Base-by-base conservation (phyloP, 257 asterid genomes). In the Paraleonurus japonicus region DNA sequence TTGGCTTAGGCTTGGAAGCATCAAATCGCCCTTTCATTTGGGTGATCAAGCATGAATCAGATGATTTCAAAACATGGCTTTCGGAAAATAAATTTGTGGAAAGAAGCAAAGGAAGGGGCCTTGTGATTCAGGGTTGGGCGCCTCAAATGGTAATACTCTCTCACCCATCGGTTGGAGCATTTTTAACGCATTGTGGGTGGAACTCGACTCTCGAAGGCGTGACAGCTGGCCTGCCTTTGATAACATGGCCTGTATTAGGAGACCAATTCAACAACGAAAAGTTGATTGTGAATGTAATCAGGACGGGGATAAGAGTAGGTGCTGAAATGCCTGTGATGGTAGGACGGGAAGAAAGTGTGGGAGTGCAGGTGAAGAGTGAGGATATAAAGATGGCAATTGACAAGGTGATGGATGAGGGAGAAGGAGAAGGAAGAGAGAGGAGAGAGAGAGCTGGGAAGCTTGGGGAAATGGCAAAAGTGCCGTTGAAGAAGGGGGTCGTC, bases 121-220 rank as follows among this genome's bases (percentile, higher is more conserved):
- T 78, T 2, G 15, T 78, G 67, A 62, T 78, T 27, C 70, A 32
- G 10, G 82, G 82, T 10, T 78, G 82, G 82, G 82, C 82, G 2
- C 79, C 82, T 0, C 82, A 78, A 7, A 64, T 74, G 43, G 66
- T 78, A 0, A 69, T 78, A 53, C 79, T 78, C 0, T 78, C 82
- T 0, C 79, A 78, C 10, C 53, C 73, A 0, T 69, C 82, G 0
- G 65, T 73, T 0, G 82, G 79, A 3, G 73, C 73, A 0, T 78
- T 66, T 19, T 3, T 87, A 12, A 87, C 94, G 3, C 96, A 89
- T 4, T 85, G 94, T 16, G 91, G 91, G 7, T 87, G 96, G 96
- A 86, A 86, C 59, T 89, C 96, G 22, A 60, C 79, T 0, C 62
- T 89, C 0, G 96, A 89, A 75, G 96, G 83, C 0, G 72, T 85